Conservation (phyloP, 2,329 filamentous ascomycete genomes). For the Hymenoscyphus repandus region DNA sequence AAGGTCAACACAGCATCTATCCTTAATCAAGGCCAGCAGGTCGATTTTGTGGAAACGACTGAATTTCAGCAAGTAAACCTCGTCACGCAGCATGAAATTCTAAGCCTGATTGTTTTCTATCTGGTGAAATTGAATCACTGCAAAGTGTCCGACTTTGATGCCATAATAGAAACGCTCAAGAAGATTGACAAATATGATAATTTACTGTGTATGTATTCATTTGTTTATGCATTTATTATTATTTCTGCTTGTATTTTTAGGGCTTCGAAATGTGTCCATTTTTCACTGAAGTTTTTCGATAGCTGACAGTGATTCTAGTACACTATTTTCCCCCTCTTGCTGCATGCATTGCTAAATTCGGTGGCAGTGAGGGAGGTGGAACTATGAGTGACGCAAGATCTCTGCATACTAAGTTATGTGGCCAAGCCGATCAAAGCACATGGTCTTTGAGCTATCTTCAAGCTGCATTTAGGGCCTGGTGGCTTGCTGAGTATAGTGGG, state of each 20-base stretch:
- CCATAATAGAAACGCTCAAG: conserved; percentile 63
- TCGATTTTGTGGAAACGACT: conserved; percentile 69
- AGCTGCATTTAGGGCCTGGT: conserved; percentile 74
- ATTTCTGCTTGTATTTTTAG: neutral
- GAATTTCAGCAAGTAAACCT: conserved; percentile 77
- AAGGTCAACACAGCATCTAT: conserved; percentile 70
- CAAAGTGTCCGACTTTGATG: conserved; percentile 65
- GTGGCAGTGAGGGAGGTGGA: conserved; percentile 67
- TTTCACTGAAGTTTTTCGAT: neutral
- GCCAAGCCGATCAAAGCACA: conserved; percentile 57
- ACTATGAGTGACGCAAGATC: conserved; percentile 64
- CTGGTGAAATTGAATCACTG: conserved; percentile 73
- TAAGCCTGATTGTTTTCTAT: conserved; percentile 74
- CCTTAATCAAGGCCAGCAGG: conserved; percentile 58
- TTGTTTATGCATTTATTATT: neutral
- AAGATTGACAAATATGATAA: conserved; percentile 72
- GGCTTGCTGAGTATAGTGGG: conserved; percentile 89
- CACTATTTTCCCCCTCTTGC: conserved; percentile 80
- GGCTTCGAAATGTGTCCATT: neutral
- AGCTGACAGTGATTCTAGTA: conserved; percentile 38
- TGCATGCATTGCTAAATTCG: conserved; percentile 71
- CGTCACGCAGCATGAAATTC: conserved; percentile 80
- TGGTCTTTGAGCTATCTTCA: conserved; percentile 75
- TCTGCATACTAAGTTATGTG: conserved; percentile 64
- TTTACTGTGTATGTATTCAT: conserved; percentile 41